phyloP scores from a whole-genome alignment of 1,284 basidiomycete species.

The Moesziomyces parantarcticus region DNA sequence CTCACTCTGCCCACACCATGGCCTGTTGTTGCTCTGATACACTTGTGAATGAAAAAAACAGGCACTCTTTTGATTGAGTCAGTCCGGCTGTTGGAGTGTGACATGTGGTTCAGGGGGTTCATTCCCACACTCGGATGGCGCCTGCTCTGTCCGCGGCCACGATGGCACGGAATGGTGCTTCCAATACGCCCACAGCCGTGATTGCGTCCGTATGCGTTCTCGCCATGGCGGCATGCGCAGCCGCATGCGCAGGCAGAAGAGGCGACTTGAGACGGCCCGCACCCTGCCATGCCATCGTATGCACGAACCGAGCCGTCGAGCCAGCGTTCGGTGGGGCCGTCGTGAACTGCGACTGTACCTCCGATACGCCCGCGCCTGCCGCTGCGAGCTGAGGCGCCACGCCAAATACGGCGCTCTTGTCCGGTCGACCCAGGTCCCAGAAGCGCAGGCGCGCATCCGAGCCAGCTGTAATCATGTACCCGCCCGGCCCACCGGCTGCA shows the following conservation, averaged over 20 bases:
- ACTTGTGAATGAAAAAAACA: background rate
- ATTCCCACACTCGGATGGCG: constrained; percentile 64
- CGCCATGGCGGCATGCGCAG: constrained; percentile 17
- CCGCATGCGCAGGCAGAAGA: constrained; percentile 46
- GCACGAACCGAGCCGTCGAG: constrained; percentile 8
- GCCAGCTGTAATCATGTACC: constrained; percentile 82
- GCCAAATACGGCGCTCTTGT: constrained; percentile 70
- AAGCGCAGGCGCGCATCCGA: constrained; percentile 82
- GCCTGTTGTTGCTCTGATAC: too few species aligned
- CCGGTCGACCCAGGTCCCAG: constrained; percentile 79
- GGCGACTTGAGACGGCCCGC: constrained; percentile 37
- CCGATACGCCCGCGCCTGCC: constrained; percentile 4
- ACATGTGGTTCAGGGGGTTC: background rate
- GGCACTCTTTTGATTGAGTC: too few species aligned
- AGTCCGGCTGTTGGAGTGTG: background rate
- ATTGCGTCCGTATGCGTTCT: constrained; percentile 80
- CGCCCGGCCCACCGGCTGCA: constrained; percentile 68
- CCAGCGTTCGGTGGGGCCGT: background rate
- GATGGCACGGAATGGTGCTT: constrained; percentile 85
- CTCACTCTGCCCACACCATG: background rate
- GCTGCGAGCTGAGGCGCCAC: constrained; percentile 11
- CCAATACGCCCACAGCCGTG: constrained; percentile 81
- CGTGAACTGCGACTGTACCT: constrained; percentile 28
- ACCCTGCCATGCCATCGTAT: constrained; percentile 6
- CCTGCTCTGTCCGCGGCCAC: constrained; percentile 78